Base-by-base conservation (phyloP, 768 basidiomycete genomes). In the Russula virescens region DNA sequence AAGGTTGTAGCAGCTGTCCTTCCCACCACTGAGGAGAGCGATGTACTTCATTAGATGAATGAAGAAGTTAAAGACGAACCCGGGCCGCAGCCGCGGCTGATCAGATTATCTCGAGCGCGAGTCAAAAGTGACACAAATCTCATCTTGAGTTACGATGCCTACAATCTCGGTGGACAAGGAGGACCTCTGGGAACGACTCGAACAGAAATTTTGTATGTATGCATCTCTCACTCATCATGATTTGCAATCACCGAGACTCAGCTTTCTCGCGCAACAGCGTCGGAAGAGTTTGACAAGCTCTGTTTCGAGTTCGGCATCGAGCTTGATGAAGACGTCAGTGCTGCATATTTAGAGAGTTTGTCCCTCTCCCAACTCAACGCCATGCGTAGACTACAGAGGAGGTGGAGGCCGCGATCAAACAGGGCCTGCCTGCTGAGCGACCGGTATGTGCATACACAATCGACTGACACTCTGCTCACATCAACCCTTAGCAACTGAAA, bases 261-360 rank as follows among this genome's bases (percentile, higher is more conserved):
- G 59, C 70, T 21, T 25, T 8, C 34, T 60, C 31, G 55, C 65
- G 34, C 55, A 67, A 35, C 72, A 98, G 96, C 94, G 54, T 86
- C 91, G 47, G 88, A 96, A 65, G 94, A 95, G 66, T 98, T 98
- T 69, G 97, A 98, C 77, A 84, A 85, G 72, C 82, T 98, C 56
- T 91, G 92, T 69, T 99, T 99, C 78, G 93, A 98, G 68, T 99
- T 95, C 75, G 97, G 97, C 59, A 79, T 99, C 51, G 97, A 99
- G 77, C 80, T 98, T 38, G 97, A 99, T 71, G 97, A 97, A 76
- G 97, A 99, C 77, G 96, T 98, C 89, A 79, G 31, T 46, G 18
- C 35, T 10, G 19, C 45, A 26, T 57, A 26, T 43, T 21, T 49
- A 21, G 28, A 35, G 13, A 25, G n/a, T 16, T 25, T 28, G 19